Percentiles rank a stretch among this genome's conserved stretches.
These are phyloP conservation scores for Graphiopsis chlorocephala DNA, from an alignment of 2,329 filamentous ascomycete species.

Conservation along the genomic window DNA sequence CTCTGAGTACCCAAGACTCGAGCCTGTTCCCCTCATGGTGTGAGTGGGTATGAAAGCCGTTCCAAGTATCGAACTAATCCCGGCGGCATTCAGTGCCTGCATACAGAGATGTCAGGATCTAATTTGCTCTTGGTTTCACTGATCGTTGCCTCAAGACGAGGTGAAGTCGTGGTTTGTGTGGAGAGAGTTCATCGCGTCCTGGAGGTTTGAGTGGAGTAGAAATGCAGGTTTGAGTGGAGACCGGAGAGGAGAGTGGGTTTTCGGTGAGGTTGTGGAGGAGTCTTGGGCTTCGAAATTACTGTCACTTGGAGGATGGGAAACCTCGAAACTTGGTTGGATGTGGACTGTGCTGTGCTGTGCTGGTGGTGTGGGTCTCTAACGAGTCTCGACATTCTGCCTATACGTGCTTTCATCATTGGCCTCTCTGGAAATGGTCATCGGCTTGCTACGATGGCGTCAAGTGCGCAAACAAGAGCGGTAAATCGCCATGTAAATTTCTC, in stretches of 20 bases:
- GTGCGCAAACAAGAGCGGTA: background rate
- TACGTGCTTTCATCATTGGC: background rate
- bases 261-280: background rate
- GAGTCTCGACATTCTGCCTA: background rate
- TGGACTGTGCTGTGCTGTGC: background rate
- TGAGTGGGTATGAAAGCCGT: background rate
- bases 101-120: background rate
- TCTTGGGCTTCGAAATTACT: background rate
- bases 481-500: background rate
- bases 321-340: background rate
- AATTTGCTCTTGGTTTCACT: background rate
- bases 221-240: background rate
- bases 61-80: background rate
- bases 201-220: background rate
- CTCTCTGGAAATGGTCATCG: background rate
- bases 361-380: background rate
- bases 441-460: background rate
- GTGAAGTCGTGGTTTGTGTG: background rate
- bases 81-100: background rate
- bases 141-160: background rate
- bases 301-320: background rate
- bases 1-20: background rate
- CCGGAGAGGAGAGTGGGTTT: background rate
- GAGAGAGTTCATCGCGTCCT: background rate
- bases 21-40: background rate